Percentiles rank a stretch among this genome's conserved stretches.
Conservation (phyloP, 2,329 filamentous ascomycete genomes). For the Trichocomaceae sp. region DNA sequence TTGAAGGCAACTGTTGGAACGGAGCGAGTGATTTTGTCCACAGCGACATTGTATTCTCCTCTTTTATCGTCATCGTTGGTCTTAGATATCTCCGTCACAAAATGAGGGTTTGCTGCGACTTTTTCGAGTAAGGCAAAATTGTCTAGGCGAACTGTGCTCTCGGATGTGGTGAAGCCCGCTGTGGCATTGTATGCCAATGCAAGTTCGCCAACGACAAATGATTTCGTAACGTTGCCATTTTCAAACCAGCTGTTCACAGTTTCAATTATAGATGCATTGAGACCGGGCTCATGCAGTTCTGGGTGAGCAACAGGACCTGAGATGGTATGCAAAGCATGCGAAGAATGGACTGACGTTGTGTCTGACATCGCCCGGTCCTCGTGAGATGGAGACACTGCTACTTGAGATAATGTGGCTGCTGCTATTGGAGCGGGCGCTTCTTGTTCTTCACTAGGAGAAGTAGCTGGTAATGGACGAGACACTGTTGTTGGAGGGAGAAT, state of each 20-base stretch:
- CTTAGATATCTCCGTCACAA: conserved; percentile 60
- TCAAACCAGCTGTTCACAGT: conserved; percentile 82
- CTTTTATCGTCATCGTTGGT: conserved; percentile 51
- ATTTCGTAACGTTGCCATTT: conserved; percentile 61
- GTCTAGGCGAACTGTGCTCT: conserved; percentile 68
- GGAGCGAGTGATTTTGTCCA: conserved; percentile 64
- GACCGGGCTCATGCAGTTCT: conserved; percentile 68
- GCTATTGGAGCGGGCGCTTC: conserved; percentile 24
- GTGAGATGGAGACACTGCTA: conserved; percentile 42
- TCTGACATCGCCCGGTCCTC: conserved; percentile 69
- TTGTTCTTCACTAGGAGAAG: conserved; percentile 8
- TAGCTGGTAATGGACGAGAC: background rate
- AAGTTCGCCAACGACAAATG: conserved; percentile 78
- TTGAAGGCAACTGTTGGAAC: conserved; percentile 71
- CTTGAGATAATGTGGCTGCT: conserved; percentile 32
- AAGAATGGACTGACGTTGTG: conserved; percentile 84
- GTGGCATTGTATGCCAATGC: conserved; percentile 69
- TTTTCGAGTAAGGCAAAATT: conserved; percentile 85
- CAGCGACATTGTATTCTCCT: conserved; percentile 73
- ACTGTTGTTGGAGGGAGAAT: conserved; percentile 16
- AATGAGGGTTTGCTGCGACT: conserved; percentile 87
- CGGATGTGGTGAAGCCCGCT: conserved; percentile 28
- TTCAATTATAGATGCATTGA: conserved; percentile 86
- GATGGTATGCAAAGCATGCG: conserved; percentile 66
- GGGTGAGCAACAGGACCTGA: conserved; percentile 68